A percentile compares a stretch with the other conserved stretches of the same genome.
Evolutionary conservation across 768 basidiomycete species (phyloP).

Genomic region (Gymnopilus dilepis): DNA sequence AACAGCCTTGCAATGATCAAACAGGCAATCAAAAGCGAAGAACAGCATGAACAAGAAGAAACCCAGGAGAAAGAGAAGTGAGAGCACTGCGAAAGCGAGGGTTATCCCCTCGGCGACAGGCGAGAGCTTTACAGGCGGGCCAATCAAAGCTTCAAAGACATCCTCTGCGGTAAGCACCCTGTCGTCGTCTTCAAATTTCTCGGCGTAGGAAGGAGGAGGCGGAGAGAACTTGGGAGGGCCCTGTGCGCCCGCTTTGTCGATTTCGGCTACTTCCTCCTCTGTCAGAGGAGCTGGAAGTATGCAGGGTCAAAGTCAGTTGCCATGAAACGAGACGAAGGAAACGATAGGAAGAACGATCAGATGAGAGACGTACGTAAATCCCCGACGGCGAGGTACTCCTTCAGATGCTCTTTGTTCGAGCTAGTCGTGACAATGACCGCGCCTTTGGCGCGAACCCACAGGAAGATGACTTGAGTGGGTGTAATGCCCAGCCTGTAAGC

Average conservation of each 20-base stretch:
- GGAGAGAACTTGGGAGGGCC: constrained; percentile 39
- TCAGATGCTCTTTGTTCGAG: constrained; percentile 60
- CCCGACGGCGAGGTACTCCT: constrained; percentile 70
- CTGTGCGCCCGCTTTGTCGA: constrained; percentile 65
- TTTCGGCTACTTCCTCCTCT: constrained; percentile 61
- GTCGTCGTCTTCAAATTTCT: too few species aligned
- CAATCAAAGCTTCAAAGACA: too few species aligned
- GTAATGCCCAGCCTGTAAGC: constrained; percentile 60
- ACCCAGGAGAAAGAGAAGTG: too few species aligned
- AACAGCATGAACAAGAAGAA: too few species aligned
- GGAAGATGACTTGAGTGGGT: constrained; percentile 68
- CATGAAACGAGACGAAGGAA: background rate
- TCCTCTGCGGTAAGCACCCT: too few species aligned
- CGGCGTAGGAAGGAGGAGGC: background rate
- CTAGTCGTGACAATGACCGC: constrained; percentile 76
- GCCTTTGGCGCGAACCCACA: constrained; percentile 73
- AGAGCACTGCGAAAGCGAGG: background rate
- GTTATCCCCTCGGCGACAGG: too few species aligned
- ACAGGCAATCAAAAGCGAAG: too few species aligned
- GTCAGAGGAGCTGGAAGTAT: constrained; percentile 52
- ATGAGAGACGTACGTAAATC: constrained; percentile 47
- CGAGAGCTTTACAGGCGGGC: too few species aligned
- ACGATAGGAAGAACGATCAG: too few species aligned
- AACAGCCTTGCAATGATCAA: too few species aligned
- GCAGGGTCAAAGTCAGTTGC: background rate